Base-by-base conservation (phyloP, 495 filamentous ascomycete genomes). In the Hypoxylon cercidicola region DNA sequence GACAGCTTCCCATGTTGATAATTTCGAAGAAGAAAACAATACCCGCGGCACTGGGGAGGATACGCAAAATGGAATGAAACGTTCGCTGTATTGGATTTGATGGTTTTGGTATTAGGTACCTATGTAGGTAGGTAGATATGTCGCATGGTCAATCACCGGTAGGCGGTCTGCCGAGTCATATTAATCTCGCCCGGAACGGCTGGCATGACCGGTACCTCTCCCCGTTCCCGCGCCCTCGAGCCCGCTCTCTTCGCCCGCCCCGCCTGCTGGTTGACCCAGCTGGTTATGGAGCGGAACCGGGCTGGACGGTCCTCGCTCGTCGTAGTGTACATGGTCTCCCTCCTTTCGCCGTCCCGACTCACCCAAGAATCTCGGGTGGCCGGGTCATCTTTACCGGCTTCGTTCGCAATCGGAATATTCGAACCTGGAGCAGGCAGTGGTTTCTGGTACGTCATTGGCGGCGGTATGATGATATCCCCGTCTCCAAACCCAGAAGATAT, bases 231-330 rank as follows among this genome's bases (percentile, higher is more conserved):
- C 15, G 63, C 67, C 11, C 70, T 69, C 37, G 74, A 71, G 49
- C 72, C 70, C 11, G 69, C 74, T 16, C 77, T 67, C 60, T 64
- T 74, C 45, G 79, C 67, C 1, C 80, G 74, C 1, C 75, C 76
- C 23, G 73, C 73, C 64, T 89, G 87, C 60, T 89, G 83, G 64
- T 82, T 78, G 2, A 90, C 86, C 87, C 87, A 90, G 12, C 81
- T 85, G 44, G 75, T 77, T 50, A 90, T 75, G 8, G 78, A 79
- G 21, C 85, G 80, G 67, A 87, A 89, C 15, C 81, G 79, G 13
- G 86, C 78, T 12, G 80, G 79, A 25, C 70, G 68, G 48, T 83
- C 83, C 52, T 80, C 77, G 55, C 77, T 80, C n/a, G 75, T 62
- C 50, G 76, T 67, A 0, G 82, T 84, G 68, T 80, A 82, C 13